These are phyloP conservation scores for Murraya paniculata DNA, from an alignment of 345 rosid species.

Conservation along the genomic window DNA sequence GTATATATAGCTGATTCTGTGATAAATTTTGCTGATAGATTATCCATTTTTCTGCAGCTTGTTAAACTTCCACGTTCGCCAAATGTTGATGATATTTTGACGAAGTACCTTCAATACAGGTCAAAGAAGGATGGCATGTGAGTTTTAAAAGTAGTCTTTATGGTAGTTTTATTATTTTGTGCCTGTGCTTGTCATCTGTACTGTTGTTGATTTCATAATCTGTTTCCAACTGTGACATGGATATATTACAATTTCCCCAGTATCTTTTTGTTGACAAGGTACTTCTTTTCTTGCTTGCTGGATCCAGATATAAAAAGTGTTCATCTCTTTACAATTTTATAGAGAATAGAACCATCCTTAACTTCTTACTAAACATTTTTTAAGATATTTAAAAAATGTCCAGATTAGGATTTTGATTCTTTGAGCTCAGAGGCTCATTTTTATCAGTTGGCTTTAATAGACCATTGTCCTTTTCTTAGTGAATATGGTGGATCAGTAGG, in stretches of 20 bases:
- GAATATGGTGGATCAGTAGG: too few species aligned
- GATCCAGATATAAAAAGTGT: not conserved
- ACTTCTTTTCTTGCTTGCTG: not conserved
- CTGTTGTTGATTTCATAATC: not conserved
- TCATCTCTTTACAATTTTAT: not conserved
- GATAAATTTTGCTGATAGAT: constrained; percentile 9
- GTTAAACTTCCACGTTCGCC: constrained; percentile 94
- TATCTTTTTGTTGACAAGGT: not conserved
- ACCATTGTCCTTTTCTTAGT: not conserved
- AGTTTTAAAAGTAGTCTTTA: constrained; percentile 26
- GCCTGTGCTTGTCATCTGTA: constrained; percentile 3
- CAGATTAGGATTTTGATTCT: not conserved
- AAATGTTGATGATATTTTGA: constrained; percentile 77
- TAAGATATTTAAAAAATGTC: not conserved
- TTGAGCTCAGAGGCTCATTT: not conserved
- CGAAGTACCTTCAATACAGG: constrained; percentile 77
- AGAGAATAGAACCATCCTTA: not conserved
- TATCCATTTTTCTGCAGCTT: constrained; percentile 51
- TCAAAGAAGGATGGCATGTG: constrained; percentile 89
- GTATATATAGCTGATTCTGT: constrained; percentile 12
- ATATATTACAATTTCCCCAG: not conserved
- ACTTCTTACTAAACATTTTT: not conserved
- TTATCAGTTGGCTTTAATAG: not conserved
- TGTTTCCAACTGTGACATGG: not conserved
- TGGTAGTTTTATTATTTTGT: not conserved